Base-by-base conservation (phyloP, 1,139 yeast species). In the Scheffersomyces segobiensis region DNA sequence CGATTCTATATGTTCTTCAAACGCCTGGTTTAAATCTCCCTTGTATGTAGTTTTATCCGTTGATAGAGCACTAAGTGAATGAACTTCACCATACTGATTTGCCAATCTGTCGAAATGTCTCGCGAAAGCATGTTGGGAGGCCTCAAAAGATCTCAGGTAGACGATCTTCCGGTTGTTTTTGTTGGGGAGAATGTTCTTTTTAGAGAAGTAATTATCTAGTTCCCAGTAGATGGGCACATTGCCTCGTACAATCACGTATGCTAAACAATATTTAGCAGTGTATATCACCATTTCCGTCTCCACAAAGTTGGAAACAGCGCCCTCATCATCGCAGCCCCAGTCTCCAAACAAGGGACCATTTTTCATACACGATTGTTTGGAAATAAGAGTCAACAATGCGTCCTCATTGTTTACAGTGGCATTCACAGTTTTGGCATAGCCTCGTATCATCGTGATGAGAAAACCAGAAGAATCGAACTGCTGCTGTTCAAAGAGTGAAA, bases 241-340 rank as follows among this genome's bases (percentile, higher is more conserved):
- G 0, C 93, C 95, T 58, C 89, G 70, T 0, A 87, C 72, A 54
- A 87, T 81, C 0, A 85, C 80, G 63, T 87, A 87, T 2, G 91
- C 81, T 60, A 86, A 80, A 59, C 87, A 80, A 61, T 79, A 82
- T 18, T 72, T 71, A 48, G 81, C 80, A 4, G 87, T 82, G 57
- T 85, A 85, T 18, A 88, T 75, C 3, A 89, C 80, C 6, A 88
- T 67, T 68, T 89, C 95, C 0, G 89, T 81, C 67, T 89, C 95
- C 22, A 85, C 83, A 66, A 79, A 87, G 65, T 87, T 87, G 1
- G 93, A 80, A 5, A 87, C 89, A 49, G 82, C 79, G 0, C 95
- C 95, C 54, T 86, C 86, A 59, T 88, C 93, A 68, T 88, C 92
- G 60, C 88, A 80, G 20, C 93, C 92, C 74, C 85, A 84, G 46